Percentiles rank a stretch among this genome's conserved stretches.
Conservation (phyloP, 2,329 filamentous ascomycete species). For the Trichoderma lentiforme region DNA sequence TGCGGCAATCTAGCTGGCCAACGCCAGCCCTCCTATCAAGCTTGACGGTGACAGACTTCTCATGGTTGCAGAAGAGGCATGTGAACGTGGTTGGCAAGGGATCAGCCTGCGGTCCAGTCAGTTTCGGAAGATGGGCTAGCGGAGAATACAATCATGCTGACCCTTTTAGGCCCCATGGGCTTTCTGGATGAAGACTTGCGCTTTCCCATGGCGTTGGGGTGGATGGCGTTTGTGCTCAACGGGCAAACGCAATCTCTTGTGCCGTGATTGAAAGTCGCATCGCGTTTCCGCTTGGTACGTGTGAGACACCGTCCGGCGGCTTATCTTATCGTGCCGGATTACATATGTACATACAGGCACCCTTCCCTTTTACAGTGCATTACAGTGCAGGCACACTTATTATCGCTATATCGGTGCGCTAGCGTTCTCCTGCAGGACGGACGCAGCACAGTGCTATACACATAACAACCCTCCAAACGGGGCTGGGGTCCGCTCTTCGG, state of each 20-base stretch:
- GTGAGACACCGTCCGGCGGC: background rate
- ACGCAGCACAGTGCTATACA: background rate
- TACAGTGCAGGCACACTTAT: background rate
- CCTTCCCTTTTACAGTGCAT: background rate
- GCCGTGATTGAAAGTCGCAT: constrained; percentile 13
- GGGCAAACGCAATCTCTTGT: constrained; percentile 4
- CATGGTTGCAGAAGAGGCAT: constrained; percentile 98
- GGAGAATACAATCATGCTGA: constrained; percentile 32
- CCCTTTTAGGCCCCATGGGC: constrained; percentile 79
- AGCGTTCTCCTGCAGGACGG: background rate
- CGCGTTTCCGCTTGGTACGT: constrained; percentile 8
- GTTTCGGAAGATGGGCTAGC: background rate
- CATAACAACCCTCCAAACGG: background rate
- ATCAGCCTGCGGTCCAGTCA: constrained; percentile 48
- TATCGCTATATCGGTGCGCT: background rate
- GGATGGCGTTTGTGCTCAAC: background rate
- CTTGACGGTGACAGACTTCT: constrained; percentile 86
- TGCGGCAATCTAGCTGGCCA: constrained; percentile 81
- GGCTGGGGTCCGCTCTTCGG: constrained; percentile 18
- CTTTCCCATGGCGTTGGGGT: constrained; percentile 65
- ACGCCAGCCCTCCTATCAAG: constrained; percentile 90
- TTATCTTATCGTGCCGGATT: constrained; percentile 16
- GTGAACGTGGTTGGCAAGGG: constrained; percentile 81
- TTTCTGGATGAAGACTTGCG: constrained; percentile 88
- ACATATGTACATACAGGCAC: background rate